phyloP scores from a whole-genome alignment of 495 filamentous ascomycete genomes.

The Lepidopterella palustris region DNA sequence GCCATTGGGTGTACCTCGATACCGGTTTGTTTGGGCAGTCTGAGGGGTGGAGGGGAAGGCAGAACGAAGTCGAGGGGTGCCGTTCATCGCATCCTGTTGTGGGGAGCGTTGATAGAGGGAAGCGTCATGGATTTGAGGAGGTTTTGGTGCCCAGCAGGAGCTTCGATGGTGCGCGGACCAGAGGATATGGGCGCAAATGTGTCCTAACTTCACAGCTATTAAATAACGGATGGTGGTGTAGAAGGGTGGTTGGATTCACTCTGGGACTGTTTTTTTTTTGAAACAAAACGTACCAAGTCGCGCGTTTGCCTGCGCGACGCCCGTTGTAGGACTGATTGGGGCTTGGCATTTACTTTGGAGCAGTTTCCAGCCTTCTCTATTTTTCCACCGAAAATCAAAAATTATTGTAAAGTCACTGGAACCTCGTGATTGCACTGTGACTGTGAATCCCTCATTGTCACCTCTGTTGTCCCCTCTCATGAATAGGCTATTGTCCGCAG shows the following conservation, averaged over 20 bases:
- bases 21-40: conserved; percentile 36
- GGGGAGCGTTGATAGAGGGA: background rate
- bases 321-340: background rate
- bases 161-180: background rate
- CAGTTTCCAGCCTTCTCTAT: no score
- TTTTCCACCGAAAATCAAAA: no score
- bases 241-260: background rate
- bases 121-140: conserved; percentile 1
- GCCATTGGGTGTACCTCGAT: conserved; percentile 29
- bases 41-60: conserved; percentile 60
- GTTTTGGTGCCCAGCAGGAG: background rate
- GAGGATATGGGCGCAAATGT: no score
- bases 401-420: no score
- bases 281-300: background rate
- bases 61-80: conserved; percentile 65
- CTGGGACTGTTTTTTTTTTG: background rate
- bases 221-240: background rate
- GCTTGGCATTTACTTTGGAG: no score
- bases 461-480: no score
- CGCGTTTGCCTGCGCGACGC: background rate
- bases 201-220: no score
- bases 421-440: no score
- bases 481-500: no score
- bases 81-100: conserved; percentile 57
- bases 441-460: no score